Base-by-base conservation (phyloP, 805 yeast species). In the Maudiozyma barnettii region DNA sequence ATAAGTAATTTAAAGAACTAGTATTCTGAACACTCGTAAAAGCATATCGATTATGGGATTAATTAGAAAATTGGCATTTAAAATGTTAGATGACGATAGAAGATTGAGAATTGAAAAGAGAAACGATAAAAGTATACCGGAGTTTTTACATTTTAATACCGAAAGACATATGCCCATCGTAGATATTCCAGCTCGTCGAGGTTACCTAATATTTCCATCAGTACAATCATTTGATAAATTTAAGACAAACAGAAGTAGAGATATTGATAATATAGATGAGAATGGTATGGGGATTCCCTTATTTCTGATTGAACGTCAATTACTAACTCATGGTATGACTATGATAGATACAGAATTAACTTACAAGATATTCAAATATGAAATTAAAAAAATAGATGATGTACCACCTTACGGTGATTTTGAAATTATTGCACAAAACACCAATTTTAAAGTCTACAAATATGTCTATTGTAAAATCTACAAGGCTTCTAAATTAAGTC, bases 261-360 rank as follows among this genome's bases (percentile, higher is more conserved):
- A 23, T 10, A 39, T 37, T 7, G 41, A 38, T 14, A 20, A 26
- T 5, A 26, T 51, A 19, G 46, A 47, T 31, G 41, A 49, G n/a
- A 55, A 53, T 19, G 58, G 57, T 26, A 50, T 53, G 9, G 58
- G 58, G 10, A 37, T 53, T 5, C 58, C 57, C 1, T 41, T 54
- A 20, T 41, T 54, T 19, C 51, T 45, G 14, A 48, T 54, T 18
- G 36, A 41, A 37, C 37, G 16, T 9, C 12, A 23, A 23, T 16
- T 36, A 16, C 18, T 43, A 12, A 21, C 40, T 5, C 30, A 14
- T 16, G 39, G 38, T 10, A 19, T 21, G 23, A 36, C 38, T 16
- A 19, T 33, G 18, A 7, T 45, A 23, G 33, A 22, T 5, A 26
- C 30, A 13, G 45, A 43, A 10, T 10, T 18, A 10, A 31, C 26